Conservation (phyloP, 306 rosid genomes). For the Gastrolobium villosum region DNA sequence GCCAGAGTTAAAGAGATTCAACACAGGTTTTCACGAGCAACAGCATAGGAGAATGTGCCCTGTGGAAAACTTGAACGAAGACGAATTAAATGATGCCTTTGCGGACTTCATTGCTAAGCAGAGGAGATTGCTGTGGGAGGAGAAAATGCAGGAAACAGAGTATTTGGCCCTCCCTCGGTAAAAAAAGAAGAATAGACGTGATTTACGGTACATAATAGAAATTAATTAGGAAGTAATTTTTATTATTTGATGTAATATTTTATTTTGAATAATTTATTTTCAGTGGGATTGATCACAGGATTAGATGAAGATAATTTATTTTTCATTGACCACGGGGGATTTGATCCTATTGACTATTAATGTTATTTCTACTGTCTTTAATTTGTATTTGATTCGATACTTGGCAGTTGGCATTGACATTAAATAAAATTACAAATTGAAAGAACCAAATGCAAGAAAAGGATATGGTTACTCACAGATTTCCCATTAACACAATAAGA, state of each 20-base stretch:
- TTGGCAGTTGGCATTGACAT: too few relatives aligned
- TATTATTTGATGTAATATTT: background rate
- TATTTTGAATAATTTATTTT: too few relatives aligned
- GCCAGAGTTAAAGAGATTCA: conserved; percentile 48
- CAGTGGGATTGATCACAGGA: background rate
- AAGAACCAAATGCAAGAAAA: too few relatives aligned
- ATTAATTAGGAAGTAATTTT: background rate
- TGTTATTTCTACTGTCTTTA: too few relatives aligned
- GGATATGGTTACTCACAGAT: too few relatives aligned
- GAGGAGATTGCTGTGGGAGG: conserved; percentile 57
- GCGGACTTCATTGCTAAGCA: conserved; percentile 69
- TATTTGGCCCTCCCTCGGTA: conserved; percentile 9
- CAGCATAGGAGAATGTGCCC: background rate
- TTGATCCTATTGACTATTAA: too few relatives aligned
- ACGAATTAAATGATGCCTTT: conserved; percentile 67
- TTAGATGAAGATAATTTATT: background rate
- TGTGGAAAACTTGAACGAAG: conserved; percentile 67
- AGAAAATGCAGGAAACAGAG: conserved; percentile 33
- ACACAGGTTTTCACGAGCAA: conserved; percentile 41
- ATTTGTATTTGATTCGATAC: too few relatives aligned
- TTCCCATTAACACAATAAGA: too few relatives aligned
- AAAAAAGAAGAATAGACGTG: background rate
- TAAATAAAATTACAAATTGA: too few relatives aligned
- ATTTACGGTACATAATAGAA: too few relatives aligned
- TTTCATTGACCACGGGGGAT: background rate